Evolutionary conservation across 352 stramenopile genomes (phyloP).

Genomic region (Phytopythium vexans): DNA sequence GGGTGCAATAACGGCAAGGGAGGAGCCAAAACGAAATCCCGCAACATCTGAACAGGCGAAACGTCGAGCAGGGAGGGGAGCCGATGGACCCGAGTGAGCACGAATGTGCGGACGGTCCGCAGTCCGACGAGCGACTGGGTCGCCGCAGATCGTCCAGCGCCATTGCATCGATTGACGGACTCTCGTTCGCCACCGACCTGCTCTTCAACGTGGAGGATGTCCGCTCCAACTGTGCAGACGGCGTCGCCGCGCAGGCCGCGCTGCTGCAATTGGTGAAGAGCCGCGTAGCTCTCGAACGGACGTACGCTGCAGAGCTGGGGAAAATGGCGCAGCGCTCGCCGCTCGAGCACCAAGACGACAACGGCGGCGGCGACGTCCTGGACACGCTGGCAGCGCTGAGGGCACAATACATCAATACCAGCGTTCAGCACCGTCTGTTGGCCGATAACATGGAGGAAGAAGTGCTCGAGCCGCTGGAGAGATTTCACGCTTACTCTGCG

Average conservation of each 20-base stretch:
- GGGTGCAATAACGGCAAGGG: background rate
- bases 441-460: slow-evolving; percentile 77
- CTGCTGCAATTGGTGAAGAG: slow-evolving; percentile 66
- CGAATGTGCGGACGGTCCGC: no score
- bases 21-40: no score
- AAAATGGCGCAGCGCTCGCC: slow-evolving; percentile 60
- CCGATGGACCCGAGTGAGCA: background rate
- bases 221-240: slow-evolving; percentile 30
- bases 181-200: slow-evolving; percentile 72
- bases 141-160: no score
- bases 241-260: slow-evolving; percentile 51
- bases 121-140: no score
- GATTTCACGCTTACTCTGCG: slow-evolving; percentile 46
- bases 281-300: slow-evolving; percentile 66
- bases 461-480: slow-evolving; percentile 68
- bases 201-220: slow-evolving; percentile 80
- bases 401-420: slow-evolving; percentile 80
- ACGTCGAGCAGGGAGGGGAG: no score
- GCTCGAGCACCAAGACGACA: slow-evolving; percentile 49
- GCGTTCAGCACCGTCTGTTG: slow-evolving; percentile 70
- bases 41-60: no score
- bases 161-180: background rate
- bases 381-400: slow-evolving; percentile 55
- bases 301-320: slow-evolving; percentile 64
- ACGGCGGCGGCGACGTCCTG: slow-evolving; percentile 33